Conservation (phyloP, 495 filamentous ascomycete species). For the Oidiodendron maius region DNA sequence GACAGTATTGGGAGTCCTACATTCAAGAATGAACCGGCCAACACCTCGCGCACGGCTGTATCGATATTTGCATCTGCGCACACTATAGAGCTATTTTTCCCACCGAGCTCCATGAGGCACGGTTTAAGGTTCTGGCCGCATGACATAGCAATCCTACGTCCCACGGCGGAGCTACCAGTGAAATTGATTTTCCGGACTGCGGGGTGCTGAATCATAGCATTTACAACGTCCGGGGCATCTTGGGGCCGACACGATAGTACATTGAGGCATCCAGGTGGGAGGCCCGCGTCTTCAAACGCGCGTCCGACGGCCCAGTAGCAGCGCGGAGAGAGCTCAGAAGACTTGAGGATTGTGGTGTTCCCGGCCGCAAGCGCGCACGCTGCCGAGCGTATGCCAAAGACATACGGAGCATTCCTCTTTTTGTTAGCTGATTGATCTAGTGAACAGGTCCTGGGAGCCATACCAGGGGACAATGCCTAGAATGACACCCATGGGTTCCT, state of each 20-base stretch:
- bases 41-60: constrained; percentile 45
- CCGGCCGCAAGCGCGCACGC: constrained; percentile 76
- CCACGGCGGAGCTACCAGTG: constrained; percentile 55
- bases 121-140: constrained; percentile 63
- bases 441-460: neutral
- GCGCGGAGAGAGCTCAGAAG: constrained; percentile 69
- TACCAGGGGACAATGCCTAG: constrained; percentile 78
- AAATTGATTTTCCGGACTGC: constrained; percentile 60
- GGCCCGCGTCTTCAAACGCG: constrained; percentile 68
- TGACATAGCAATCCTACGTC: constrained; percentile 49
- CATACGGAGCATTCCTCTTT: constrained; percentile 59
- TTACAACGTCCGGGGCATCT: constrained; percentile 47
- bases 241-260: constrained; percentile 44
- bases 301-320: constrained; percentile 67
- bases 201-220: constrained; percentile 47
- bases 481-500: constrained; percentile 77
- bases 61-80: constrained; percentile 60
- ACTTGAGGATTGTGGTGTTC: constrained; percentile 72
- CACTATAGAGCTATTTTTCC: constrained; percentile 59
- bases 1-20: too few species aligned
- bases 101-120: constrained; percentile 59
- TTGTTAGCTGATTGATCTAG: neutral
- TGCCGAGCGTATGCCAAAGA: constrained; percentile 62
- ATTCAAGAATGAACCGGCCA: constrained; percentile 47
- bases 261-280: constrained; percentile 55